These are phyloP conservation scores for Daedaleopsis nitida DNA, from an alignment of 768 basidiomycete species.

Conservation along the genomic window DNA sequence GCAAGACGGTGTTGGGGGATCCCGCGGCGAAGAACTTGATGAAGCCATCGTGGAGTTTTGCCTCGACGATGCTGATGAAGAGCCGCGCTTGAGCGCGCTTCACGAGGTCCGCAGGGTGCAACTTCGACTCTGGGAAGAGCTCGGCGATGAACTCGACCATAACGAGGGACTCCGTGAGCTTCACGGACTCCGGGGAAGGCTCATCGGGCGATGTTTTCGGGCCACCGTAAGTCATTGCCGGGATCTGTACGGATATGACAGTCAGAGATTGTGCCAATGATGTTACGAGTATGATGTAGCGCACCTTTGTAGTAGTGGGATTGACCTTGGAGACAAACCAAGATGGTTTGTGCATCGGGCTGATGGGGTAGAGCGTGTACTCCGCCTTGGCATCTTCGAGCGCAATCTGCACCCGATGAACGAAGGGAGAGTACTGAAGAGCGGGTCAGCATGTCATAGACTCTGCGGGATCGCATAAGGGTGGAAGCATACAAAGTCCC, in stretches of 20 bases:
- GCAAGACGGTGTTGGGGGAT: conserved; percentile 40
- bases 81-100: conserved; percentile 58
- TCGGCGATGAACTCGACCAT: conserved; percentile 69
- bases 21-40: conserved; percentile 43
- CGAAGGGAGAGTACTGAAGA: conserved; percentile 8
- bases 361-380: conserved; percentile 54
- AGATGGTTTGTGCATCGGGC: conserved; percentile 62
- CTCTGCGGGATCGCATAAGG: no score
- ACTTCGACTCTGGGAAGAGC: conserved; percentile 45
- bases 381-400: conserved; percentile 54
- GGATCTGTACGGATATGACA: conserved; percentile 41
- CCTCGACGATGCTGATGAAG: conserved; percentile 55
- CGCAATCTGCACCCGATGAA: conserved; percentile 49
- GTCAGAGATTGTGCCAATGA: neutral
- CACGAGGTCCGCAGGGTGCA: conserved; percentile 58
- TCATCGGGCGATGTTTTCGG: conserved; percentile 51
- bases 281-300: no score
- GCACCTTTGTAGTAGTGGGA: conserved; percentile 59
- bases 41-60: conserved; percentile 35
- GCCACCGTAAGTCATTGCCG: conserved; percentile 62
- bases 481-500: neutral
- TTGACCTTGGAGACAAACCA: conserved; percentile 70
- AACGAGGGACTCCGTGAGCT: conserved; percentile 63
- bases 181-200: conserved; percentile 59
- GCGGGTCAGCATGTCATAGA: neutral